Evolutionary conservation across 495 filamentous ascomycete species (phyloP).

Genomic region (Gamarada debralockiae): DNA sequence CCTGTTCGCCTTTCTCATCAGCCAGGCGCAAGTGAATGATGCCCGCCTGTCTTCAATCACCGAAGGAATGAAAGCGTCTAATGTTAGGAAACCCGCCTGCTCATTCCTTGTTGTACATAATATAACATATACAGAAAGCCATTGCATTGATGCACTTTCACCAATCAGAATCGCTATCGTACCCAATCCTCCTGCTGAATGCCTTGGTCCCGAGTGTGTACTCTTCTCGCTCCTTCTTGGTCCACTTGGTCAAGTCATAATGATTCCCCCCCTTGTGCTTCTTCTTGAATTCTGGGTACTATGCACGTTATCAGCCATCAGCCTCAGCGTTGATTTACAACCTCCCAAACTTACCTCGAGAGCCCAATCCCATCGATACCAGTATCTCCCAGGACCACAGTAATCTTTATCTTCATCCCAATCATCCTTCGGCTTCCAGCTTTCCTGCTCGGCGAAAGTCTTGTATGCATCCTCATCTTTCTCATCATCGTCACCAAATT

Average conservation of each 20-base stretch:
- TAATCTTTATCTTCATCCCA: not conserved
- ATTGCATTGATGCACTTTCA: too few relatives aligned
- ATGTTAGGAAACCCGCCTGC: too few relatives aligned
- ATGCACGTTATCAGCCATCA: not conserved
- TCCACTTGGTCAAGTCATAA: conserved; percentile 11
- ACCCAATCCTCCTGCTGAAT: not conserved
- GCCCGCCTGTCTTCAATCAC: too few relatives aligned
- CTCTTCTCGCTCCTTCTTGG: not conserved
- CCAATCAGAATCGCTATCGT: not conserved
- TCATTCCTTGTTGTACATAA: too few relatives aligned
- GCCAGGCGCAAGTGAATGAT: too few relatives aligned
- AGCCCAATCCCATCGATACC: conserved; percentile 10
- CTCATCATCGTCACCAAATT: not conserved
- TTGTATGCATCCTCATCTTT: conserved; percentile 6
- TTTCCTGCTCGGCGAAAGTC: not conserved
- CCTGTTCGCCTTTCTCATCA: too few relatives aligned
- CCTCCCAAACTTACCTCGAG: conserved; percentile 2
- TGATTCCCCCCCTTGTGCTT: conserved; percentile 7
- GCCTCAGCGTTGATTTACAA: not conserved
- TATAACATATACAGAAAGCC: too few relatives aligned
- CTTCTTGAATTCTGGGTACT: conserved; percentile 9
- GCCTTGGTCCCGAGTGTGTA: conserved; percentile 1
- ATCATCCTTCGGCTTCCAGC: conserved; percentile 4
- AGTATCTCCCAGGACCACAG: not conserved
- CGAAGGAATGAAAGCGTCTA: too few relatives aligned